Percentiles rank a stretch among this genome's conserved stretches.
Evolutionary conservation across 306 rosid species (phyloP).

Genomic region (Pueraria montana): DNA sequence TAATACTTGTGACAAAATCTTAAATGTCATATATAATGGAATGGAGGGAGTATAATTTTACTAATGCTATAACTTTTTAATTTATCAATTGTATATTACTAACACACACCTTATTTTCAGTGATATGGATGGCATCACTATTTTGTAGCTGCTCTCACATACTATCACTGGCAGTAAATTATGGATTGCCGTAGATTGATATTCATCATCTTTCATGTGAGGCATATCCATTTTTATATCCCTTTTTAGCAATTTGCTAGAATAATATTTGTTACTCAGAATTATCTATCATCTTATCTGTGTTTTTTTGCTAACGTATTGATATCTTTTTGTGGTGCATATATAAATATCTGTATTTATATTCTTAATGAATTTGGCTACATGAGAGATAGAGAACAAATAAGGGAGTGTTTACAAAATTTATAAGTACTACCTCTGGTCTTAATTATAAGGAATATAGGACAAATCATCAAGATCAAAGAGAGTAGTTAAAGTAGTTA

Average conservation of each 20-base stretch:
- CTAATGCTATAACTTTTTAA: background rate
- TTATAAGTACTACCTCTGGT: too few relatives aligned
- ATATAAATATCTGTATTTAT: background rate
- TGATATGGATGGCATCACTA: background rate
- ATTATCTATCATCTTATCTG: background rate
- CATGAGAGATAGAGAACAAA: constrained; percentile 34
- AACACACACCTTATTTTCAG: background rate
- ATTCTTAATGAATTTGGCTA: constrained; percentile 29
- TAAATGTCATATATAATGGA: too few relatives aligned
- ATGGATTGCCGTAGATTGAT: constrained; percentile 11
- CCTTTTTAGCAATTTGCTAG: background rate
- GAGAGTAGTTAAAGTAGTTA: too few relatives aligned
- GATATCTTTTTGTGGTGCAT: background rate
- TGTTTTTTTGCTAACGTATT: background rate
- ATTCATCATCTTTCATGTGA: background rate
- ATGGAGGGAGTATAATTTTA: too few relatives aligned
- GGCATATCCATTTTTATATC: background rate
- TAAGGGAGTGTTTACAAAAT: constrained; percentile 44
- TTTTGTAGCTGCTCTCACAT: background rate
- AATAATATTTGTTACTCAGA: background rate
- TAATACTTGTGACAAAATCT: too few relatives aligned
- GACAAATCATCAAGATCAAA: too few relatives aligned
- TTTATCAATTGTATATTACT: background rate
- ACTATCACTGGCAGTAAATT: background rate
- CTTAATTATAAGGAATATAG: too few relatives aligned